Base-by-base conservation (phyloP, 2,329 filamentous ascomycete species). In the Nemania sp. region DNA sequence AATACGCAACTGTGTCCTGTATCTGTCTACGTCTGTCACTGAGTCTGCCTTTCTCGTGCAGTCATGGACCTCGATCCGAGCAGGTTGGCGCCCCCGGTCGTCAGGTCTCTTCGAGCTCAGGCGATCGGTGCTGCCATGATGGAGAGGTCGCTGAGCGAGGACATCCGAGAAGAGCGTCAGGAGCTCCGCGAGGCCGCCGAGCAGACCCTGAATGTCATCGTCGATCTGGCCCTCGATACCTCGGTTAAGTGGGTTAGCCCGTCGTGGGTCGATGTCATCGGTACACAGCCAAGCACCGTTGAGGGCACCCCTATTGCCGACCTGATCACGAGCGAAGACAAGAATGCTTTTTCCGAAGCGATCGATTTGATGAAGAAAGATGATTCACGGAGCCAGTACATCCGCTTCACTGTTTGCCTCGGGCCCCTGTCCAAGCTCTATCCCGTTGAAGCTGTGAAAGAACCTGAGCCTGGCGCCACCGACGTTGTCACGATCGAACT, bases 221-320 rank as follows among this genome's bases (percentile, higher is more conserved):
- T 99, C 69, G 93, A 99, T 75, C 80, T 99, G 61, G 91, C 91
- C 67, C 81, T 97, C 51, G 89, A 97, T 68, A 91, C 91, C 61
- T 88, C 85, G 57, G 88, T 99, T 66, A 89, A 91, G 73, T 99
- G 94, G 90, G 92, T 96, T 65, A 97, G 93, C 70, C 90, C 92
- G 11, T 97, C 93, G 14, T 99, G 94, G 94, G 83, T 84, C 56
- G 91, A 97, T 66, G 88, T 99, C 44, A 88, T 97, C 56, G 94
- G 94, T 54, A 93, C 89, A 3, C 76, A 82, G 39, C 81, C 86
- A 33, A 85, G 89, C 37, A 80, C 83, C 6, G 84, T 97, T 45
- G 81, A 89, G 63, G 90, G 90, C 54, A 86, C 83, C 61, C 80
- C 86, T 57, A 91, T 99, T 60, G 81, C 89, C 51, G 89, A 96